phyloP scores from a whole-genome alignment of 2,329 filamentous ascomycete genomes.

The Cryphonectria parasitica region DNA sequence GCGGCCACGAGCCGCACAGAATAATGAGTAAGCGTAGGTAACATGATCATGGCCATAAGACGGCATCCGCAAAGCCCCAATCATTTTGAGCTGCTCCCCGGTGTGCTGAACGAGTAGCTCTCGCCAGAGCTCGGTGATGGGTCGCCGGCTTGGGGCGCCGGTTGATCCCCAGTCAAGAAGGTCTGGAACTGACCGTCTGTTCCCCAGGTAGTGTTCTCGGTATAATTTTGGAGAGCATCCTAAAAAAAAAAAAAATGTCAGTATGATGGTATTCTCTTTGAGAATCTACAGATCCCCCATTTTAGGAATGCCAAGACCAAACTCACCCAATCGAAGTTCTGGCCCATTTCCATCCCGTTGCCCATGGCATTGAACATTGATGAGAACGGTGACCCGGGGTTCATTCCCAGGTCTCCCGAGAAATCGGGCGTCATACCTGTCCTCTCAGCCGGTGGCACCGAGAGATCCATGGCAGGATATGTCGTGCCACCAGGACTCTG shows the following conservation, averaged over 20 bases:
- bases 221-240: constrained; percentile 61
- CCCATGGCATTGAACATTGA: constrained; percentile 56
- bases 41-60: background rate
- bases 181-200: constrained; percentile 57
- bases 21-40: background rate
- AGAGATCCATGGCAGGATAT: constrained; percentile 52
- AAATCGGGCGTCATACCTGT: constrained; percentile 44
- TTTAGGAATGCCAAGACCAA: background rate
- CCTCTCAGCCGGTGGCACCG: constrained; percentile 35
- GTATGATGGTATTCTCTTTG: background rate
- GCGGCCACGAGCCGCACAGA: background rate
- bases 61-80: background rate
- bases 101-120: constrained; percentile 27
- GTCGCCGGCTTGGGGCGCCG: constrained; percentile 10
- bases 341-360: constrained; percentile 49
- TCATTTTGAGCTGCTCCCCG: constrained; percentile 24
- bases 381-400: constrained; percentile 52
- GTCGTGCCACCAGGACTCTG: constrained; percentile 46
- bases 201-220: constrained; percentile 58
- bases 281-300: background rate
- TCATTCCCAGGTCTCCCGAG: constrained; percentile 40
- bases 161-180: constrained; percentile 43
- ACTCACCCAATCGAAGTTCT: constrained; percentile 64
- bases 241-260: constrained; percentile 39
- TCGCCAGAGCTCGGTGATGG: constrained; percentile 28